A percentile compares a stretch with the other conserved stretches of the same genome.
Evolutionary conservation across 2,329 filamentous ascomycete genomes (phyloP).

Genomic region (Raffaelea albimanens): DNA sequence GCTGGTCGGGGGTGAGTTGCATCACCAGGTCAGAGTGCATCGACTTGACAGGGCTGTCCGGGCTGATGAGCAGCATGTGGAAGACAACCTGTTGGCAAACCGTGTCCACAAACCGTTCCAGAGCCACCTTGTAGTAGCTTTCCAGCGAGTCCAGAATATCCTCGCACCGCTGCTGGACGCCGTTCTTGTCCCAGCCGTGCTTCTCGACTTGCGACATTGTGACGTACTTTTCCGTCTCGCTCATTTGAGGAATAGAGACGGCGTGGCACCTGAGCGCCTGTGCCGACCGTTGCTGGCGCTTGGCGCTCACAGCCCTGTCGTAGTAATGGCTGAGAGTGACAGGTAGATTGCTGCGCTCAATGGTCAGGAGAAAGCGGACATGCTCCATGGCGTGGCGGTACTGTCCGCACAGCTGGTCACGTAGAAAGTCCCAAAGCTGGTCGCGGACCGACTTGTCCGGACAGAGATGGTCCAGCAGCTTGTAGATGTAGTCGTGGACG

Average conservation of each 20-base stretch:
- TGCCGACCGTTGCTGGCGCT: slow-evolving; percentile 13
- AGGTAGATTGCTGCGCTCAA: slow-evolving; percentile 36
- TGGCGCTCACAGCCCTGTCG: slow-evolving; percentile 25
- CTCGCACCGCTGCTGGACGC: slow-evolving; percentile 18
- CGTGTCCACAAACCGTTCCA: slow-evolving; percentile 53
- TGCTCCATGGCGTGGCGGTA: slow-evolving; percentile 42
- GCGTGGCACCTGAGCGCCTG: slow-evolving; percentile 5
- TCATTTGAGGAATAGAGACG: not conserved
- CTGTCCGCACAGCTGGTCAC: slow-evolving; percentile 30
- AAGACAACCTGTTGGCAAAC: slow-evolving; percentile 46
- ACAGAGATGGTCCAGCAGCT: slow-evolving; percentile 32
- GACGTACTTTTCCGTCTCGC: not conserved
- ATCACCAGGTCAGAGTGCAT: slow-evolving; percentile 43
- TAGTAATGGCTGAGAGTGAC: slow-evolving; percentile 46
- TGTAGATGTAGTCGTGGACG: slow-evolving; percentile 42
- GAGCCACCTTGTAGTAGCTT: slow-evolving; percentile 53
- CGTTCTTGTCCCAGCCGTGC: slow-evolving; percentile 10
- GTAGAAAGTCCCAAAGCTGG: slow-evolving; percentile 34
- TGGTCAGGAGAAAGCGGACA: slow-evolving; percentile 37
- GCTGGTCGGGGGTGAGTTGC: slow-evolving; percentile 33
- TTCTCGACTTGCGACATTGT: not conserved
- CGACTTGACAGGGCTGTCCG: slow-evolving; percentile 39
- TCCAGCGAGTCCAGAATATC: slow-evolving; percentile 52
- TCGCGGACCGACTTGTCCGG: slow-evolving; percentile 30
- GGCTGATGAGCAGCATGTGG: slow-evolving; percentile 40